Percentiles rank a stretch among this genome's conserved stretches.
These are phyloP conservation scores for Calonectria ilicicola DNA, from an alignment of 2,329 filamentous ascomycete genomes.

Conservation along the genomic window DNA sequence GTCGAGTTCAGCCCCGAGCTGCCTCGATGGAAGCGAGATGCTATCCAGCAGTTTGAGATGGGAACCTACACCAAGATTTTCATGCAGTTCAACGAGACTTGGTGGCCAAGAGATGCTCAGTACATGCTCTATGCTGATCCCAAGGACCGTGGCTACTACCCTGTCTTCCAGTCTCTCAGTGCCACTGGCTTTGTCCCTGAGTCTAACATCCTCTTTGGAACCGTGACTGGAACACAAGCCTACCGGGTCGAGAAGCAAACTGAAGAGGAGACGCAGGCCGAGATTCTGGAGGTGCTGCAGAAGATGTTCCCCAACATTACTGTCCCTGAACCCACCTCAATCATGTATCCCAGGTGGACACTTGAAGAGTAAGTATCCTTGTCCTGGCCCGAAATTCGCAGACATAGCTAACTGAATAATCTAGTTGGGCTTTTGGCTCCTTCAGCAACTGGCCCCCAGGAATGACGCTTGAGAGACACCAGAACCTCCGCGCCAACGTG, in stretches of 20 bases:
- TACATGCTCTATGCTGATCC: constrained; percentile 60
- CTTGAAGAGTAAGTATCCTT: constrained; percentile 35
- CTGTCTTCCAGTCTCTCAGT: constrained; percentile 74
- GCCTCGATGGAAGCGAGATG: constrained; percentile 73
- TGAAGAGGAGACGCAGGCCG: constrained; percentile 67
- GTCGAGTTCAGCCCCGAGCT: constrained; percentile 70
- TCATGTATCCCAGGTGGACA: constrained; percentile 64
- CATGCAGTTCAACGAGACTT: constrained; percentile 74
- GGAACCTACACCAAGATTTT: constrained; percentile 82
- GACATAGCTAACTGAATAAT: constrained; percentile 9
- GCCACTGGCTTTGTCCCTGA: constrained; percentile 68
- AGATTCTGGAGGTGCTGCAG: constrained; percentile 68
- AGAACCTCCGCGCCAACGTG: constrained; percentile 76
- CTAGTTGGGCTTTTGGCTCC: constrained; percentile 64
- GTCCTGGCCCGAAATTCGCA: rapidly evolving
- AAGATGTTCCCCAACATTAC: constrained; percentile 70
- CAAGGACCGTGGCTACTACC: constrained; percentile 56
- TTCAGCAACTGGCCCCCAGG: constrained; percentile 77
- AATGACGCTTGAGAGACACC: constrained; percentile 73
- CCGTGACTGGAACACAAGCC: constrained; percentile 67
- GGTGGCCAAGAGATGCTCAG: constrained; percentile 65
- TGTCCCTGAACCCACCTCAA: constrained; percentile 70
- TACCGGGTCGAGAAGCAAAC: constrained; percentile 70
- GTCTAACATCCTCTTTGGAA: constrained; percentile 75
- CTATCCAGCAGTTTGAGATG: constrained; percentile 75